Evolutionary conservation across 192 early-diverging fungal genomes (phyloP).

Genomic region (Backusella morwellensis): DNA sequence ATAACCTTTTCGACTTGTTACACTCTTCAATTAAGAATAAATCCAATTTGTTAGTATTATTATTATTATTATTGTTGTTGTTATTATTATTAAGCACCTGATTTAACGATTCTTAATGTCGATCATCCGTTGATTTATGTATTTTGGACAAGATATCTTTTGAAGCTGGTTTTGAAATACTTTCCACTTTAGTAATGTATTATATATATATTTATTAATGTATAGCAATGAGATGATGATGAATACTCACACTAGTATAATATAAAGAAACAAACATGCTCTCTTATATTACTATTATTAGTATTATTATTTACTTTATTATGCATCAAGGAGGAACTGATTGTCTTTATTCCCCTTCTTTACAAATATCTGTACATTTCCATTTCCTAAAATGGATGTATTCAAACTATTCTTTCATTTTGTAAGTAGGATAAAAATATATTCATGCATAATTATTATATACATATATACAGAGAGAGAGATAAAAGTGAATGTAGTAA

Average conservation of each 20-base stretch:
- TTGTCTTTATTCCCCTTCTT: background rate
- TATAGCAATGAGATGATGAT: too few relatives aligned
- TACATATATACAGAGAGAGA: background rate
- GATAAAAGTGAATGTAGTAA: background rate
- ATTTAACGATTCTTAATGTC: background rate
- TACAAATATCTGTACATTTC: slow-evolving; percentile 3
- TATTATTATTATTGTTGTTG: background rate
- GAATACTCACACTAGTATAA: too few relatives aligned
- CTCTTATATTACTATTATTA: background rate
- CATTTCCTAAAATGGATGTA: background rate
- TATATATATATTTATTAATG: background rate
- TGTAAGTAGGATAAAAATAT: background rate
- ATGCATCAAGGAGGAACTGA: background rate
- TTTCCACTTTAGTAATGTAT: background rate
- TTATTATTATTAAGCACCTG: background rate
- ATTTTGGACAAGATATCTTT: background rate
- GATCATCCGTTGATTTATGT: background rate
- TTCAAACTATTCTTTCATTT: background rate
- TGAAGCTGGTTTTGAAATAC: background rate
- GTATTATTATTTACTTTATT: background rate
- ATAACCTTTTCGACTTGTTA: background rate
- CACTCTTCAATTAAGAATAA: background rate
- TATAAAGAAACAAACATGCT: too few relatives aligned
- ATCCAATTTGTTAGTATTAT: background rate
- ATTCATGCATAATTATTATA: too few relatives aligned